These are phyloP conservation scores for Talaromyces pinophilus DNA, from an alignment of 2,329 filamentous ascomycete species.

Conservation along the genomic window DNA sequence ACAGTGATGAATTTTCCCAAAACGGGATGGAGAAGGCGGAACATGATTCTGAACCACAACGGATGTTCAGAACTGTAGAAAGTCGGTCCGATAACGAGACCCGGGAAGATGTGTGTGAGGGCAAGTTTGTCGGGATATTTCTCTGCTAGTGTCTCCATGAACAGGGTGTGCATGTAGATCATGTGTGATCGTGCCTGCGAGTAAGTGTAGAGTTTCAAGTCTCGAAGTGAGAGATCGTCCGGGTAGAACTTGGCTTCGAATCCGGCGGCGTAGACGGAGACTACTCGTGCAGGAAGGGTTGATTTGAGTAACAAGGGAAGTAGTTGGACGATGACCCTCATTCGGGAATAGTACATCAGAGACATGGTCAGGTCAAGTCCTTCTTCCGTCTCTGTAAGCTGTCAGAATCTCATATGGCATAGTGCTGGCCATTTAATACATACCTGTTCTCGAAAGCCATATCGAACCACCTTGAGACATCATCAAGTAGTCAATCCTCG, in stretches of 20 bases:
- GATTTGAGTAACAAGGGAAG: conserved; percentile 20
- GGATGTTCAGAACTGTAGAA: conserved; percentile 13
- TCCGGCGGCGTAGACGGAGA: conserved; percentile 21
- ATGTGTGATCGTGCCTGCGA: conserved; percentile 21
- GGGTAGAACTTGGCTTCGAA: conserved; percentile 19
- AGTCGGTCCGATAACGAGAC: conserved; percentile 11
- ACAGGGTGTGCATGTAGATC: conserved; percentile 21
- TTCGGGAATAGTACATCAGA: conserved; percentile 22
- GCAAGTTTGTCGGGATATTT: conserved; percentile 16
- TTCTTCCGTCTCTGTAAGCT: conserved; percentile 20
- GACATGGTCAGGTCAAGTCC: conserved; percentile 22
- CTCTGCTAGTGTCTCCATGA: conserved; percentile 20
- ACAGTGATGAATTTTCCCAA: conserved; percentile 11
- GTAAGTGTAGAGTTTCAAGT: conserved; percentile 21
- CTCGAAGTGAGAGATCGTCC: conserved; percentile 20
- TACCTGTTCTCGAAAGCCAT: conserved; percentile 19
- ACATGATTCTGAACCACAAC: conserved; percentile 19
- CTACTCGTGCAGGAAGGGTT: conserved; percentile 8
- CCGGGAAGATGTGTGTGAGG: conserved; percentile 19
- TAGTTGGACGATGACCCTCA: conserved; percentile 17
- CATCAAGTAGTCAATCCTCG: conserved; percentile 22
- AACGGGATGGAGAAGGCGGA: conserved; percentile 10
- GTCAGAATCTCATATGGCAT: background rate
- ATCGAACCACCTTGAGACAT: conserved; percentile 19
- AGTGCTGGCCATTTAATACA: background rate